A percentile compares a stretch with the other conserved stretches of the same genome.
Evolutionary conservation across 2,329 filamentous ascomycete species (phyloP).

Genomic region (Trichophaea hybrida): DNA sequence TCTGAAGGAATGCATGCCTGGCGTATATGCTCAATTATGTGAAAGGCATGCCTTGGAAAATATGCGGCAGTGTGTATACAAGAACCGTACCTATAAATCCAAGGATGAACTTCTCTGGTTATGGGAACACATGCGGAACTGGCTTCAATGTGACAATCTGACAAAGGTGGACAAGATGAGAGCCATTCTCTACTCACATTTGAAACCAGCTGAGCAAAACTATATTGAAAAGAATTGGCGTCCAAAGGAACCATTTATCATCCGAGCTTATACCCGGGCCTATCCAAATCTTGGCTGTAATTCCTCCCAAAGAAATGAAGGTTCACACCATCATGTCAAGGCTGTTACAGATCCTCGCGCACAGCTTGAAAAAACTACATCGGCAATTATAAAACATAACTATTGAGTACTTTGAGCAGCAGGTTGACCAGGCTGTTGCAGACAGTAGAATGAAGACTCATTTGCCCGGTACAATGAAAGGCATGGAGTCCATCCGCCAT

Average conservation of each 20-base stretch:
- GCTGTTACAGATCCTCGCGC: not conserved
- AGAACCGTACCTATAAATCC: not conserved
- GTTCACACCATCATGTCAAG: not conserved
- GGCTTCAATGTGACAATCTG: not conserved
- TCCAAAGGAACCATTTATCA: not conserved
- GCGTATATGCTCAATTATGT: not conserved
- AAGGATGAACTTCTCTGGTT: not conserved
- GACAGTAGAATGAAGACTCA: not conserved
- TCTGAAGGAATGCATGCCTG: not conserved
- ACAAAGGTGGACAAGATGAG: not conserved
- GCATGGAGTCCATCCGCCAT: too few relatives aligned
- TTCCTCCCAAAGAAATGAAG: conserved; percentile 1
- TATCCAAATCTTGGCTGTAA: not conserved
- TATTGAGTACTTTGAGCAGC: not conserved
- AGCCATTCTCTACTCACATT: not conserved
- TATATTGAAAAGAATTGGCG: not conserved
- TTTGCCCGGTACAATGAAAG: not conserved
- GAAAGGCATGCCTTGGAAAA: not conserved
- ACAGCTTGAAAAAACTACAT: not conserved
- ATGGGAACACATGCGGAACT: not conserved
- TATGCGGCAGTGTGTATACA: not conserved
- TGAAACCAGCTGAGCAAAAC: not conserved
- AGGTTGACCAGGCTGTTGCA: not conserved
- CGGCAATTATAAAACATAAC: not conserved
- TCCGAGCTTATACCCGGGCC: not conserved